Percentiles rank a stretch among this genome's conserved stretches.
Conservation (phyloP, 2,329 filamentous ascomycete species). For the Botrytis deweyae region DNA sequence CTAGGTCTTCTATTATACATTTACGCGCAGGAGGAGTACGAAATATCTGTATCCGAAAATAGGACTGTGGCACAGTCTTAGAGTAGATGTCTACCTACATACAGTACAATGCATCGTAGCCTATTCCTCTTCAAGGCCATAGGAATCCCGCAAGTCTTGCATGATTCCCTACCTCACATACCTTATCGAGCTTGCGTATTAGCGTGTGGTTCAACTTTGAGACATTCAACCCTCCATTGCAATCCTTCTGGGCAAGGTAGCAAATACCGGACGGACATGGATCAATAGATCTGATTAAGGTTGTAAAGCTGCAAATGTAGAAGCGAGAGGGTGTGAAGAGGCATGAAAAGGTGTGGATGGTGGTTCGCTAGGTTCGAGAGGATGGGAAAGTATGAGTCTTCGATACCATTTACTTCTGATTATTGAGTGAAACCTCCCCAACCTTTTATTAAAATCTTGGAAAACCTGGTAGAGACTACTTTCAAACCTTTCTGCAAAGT, state of each 20-base stretch:
- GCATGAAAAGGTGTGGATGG: conserved; percentile 9
- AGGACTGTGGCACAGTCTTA: neutral
- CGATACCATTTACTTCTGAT: neutral
- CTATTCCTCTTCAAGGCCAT: neutral
- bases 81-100: neutral
- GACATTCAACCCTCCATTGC: conserved; percentile 18
- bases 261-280: conserved; percentile 20
- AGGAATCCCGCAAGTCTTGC: neutral
- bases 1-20: neutral
- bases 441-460: conserved; percentile 12
- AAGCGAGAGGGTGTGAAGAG: conserved; percentile 9
- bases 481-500: conserved; percentile 3
- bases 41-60: neutral
- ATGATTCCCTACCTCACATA: neutral
- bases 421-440: conserved; percentile 15
- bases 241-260: conserved; percentile 3
- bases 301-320: neutral
- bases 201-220: conserved; percentile 20
- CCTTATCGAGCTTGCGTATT: conserved; percentile 9
- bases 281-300: neutral
- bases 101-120: neutral
- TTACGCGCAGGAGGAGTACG: neutral
- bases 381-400: conserved; percentile 18
- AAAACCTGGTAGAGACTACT: conserved; percentile 16
- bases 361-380: conserved; percentile 2